A percentile compares a stretch with the other conserved stretches of the same genome.
phyloP scores from a whole-genome alignment of 1,284 basidiomycete species.

The Singerocomus inundabilis region DNA sequence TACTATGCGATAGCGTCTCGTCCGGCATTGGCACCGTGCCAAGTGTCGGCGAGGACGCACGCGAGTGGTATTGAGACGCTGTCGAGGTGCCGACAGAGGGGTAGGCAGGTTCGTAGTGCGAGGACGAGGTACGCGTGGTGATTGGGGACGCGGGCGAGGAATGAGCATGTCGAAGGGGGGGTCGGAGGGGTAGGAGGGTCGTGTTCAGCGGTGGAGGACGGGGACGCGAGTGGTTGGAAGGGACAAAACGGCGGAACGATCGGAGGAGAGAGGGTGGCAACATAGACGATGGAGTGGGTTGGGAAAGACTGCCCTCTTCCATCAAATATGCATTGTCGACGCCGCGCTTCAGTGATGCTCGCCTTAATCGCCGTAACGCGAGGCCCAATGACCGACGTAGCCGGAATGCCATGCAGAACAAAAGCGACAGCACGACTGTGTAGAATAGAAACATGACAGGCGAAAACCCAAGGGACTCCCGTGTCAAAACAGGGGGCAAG shows the following conservation, averaged over 20 bases:
- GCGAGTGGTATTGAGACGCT: constrained; percentile 34
- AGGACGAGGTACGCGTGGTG: constrained; percentile 11
- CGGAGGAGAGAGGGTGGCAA: constrained; percentile 36
- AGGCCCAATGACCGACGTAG: constrained; percentile 54
- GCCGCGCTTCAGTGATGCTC: constrained; percentile 38
- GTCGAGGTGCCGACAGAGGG: constrained; percentile 25
- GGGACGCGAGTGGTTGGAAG: constrained; percentile 29
- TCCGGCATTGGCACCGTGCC: constrained; percentile 17
- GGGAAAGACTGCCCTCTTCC: constrained; percentile 54
- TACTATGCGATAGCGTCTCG: constrained; percentile 19
- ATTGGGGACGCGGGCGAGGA: constrained; percentile 26
- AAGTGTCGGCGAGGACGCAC: constrained; percentile 41
- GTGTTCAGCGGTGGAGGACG: constrained; percentile 31
- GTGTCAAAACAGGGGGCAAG: constrained; percentile 56
- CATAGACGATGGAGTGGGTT: constrained; percentile 32
- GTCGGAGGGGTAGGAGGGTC: constrained; percentile 23
- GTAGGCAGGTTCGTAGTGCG: constrained; percentile 24
- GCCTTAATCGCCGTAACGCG: constrained; percentile 46
- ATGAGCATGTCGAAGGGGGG: constrained; percentile 22
- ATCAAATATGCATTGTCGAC: constrained; percentile 46
- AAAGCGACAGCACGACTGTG: constrained; percentile 39
- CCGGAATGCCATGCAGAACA: constrained; percentile 49
- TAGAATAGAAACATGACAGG: constrained; percentile 60
- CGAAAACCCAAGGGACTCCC: constrained; percentile 68
- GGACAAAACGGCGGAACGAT: constrained; percentile 40